Conservation (phyloP, 176 grass and related monocot species). For the Carex littledalei region DNA sequence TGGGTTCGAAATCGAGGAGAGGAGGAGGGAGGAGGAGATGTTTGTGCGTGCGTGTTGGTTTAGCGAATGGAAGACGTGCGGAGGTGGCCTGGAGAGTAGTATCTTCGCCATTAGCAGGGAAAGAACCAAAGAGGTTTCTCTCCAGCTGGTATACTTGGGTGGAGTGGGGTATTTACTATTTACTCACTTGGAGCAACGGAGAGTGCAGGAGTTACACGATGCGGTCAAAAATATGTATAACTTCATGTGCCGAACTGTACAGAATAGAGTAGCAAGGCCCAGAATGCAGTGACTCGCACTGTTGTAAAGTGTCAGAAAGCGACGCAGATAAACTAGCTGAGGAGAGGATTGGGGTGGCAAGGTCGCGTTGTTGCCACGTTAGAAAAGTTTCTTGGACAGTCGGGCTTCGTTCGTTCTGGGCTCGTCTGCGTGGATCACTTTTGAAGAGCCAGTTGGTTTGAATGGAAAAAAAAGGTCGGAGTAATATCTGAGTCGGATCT, state of each 20-base stretch:
- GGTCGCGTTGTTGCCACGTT: constrained; percentile 55
- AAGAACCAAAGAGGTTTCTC: constrained; percentile 7
- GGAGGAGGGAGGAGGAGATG: constrained; percentile 11
- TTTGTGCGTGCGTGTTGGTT: constrained; percentile 31
- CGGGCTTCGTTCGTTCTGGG: background rate
- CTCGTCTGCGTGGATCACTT: background rate
- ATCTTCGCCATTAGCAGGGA: constrained; percentile 50
- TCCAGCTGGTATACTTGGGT: background rate
- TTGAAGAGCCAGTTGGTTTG: too few relatives aligned
- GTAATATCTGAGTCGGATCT: too few relatives aligned
- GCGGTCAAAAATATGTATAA: background rate
- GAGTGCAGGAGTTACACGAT: background rate
- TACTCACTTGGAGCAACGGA: background rate
- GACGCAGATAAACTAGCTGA: background rate
- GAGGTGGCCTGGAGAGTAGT: constrained; percentile 39
- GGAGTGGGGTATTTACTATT: background rate
- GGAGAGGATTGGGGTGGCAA: constrained; percentile 36
- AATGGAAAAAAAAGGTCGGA: too few relatives aligned
- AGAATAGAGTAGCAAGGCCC: too few relatives aligned
- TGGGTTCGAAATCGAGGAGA: constrained; percentile 19
- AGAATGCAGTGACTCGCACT: background rate
- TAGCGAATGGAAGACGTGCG: constrained; percentile 18
- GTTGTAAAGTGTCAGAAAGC: background rate
- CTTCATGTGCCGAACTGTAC: background rate
- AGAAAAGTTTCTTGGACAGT: background rate